These are phyloP conservation scores for Draba incana DNA, from an alignment of 345 rosid species.

Conservation along the genomic window DNA sequence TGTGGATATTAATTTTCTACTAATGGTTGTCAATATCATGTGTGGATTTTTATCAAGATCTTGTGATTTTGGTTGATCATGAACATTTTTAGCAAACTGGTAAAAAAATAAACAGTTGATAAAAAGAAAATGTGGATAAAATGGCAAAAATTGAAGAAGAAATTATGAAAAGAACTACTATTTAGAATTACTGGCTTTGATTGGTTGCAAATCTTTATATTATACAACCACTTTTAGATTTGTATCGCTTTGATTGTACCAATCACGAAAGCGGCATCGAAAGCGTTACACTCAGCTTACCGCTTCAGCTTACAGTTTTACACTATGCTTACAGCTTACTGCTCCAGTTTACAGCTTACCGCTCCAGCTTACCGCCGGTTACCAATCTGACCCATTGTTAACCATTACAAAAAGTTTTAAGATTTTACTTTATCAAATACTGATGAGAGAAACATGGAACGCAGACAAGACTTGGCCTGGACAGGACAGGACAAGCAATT, in stretches of 20 bases:
- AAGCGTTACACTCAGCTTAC: too few relatives aligned
- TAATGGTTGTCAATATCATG: conserved; percentile 23
- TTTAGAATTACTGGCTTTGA: too few relatives aligned
- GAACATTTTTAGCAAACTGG: neutral
- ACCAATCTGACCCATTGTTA: too few relatives aligned
- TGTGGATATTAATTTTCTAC: neutral
- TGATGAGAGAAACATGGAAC: conserved; percentile 9
- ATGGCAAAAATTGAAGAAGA: neutral
- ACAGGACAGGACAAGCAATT: conserved; percentile 14
- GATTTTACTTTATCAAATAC: neutral
- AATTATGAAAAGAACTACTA: neutral
- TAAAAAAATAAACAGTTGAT: neutral
- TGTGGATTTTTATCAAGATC: neutral
- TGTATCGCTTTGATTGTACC: too few relatives aligned
- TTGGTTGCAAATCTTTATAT: too few relatives aligned
- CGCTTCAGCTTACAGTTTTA: too few relatives aligned
- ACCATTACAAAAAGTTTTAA: neutral
- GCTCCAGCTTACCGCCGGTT: too few relatives aligned
- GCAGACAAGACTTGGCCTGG: conserved; percentile 19
- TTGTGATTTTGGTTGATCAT: conserved; percentile 20
- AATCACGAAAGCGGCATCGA: too few relatives aligned
- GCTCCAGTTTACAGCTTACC: too few relatives aligned
- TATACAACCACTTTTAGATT: too few relatives aligned
- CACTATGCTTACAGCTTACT: too few relatives aligned
- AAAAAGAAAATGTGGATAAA: neutral